Evolutionary conservation across 257 asterid species (phyloP).

Genomic region (Solanum chiquidenum): DNA sequence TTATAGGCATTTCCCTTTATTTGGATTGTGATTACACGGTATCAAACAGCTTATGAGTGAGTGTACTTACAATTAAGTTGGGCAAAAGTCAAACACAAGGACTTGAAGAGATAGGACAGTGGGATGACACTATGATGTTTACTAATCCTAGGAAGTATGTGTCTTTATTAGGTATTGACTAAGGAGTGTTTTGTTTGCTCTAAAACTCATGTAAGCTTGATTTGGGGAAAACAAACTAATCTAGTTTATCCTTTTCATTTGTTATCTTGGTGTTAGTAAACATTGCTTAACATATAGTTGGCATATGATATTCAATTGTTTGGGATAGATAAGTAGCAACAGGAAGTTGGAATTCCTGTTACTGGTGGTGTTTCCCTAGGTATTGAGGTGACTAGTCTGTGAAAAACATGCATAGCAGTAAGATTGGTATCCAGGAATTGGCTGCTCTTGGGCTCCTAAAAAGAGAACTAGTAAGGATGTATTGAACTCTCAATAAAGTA

Average conservation of each 20-base stretch:
- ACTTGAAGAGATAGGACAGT: not conserved
- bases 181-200: not conserved
- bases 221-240: not conserved
- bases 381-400: not conserved
- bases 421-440: not conserved
- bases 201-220: not conserved
- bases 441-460: not conserved
- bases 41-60: not conserved
- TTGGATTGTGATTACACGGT: not conserved
- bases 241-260: not conserved
- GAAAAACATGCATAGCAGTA: not conserved
- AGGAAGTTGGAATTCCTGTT: not conserved
- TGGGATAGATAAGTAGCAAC: not conserved
- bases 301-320: not conserved
- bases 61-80: not conserved
- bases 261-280: not conserved
- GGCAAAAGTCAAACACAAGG: not conserved
- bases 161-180: not conserved
- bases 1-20: not conserved
- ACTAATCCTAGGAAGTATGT: not conserved
- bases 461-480: not conserved
- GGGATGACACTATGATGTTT: not conserved
- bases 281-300: not conserved
- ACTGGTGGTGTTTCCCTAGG: not conserved
- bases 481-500: not conserved